These are phyloP conservation scores for Calocybe indica DNA, from an alignment of 768 basidiomycete genomes.

Conservation along the genomic window DNA sequence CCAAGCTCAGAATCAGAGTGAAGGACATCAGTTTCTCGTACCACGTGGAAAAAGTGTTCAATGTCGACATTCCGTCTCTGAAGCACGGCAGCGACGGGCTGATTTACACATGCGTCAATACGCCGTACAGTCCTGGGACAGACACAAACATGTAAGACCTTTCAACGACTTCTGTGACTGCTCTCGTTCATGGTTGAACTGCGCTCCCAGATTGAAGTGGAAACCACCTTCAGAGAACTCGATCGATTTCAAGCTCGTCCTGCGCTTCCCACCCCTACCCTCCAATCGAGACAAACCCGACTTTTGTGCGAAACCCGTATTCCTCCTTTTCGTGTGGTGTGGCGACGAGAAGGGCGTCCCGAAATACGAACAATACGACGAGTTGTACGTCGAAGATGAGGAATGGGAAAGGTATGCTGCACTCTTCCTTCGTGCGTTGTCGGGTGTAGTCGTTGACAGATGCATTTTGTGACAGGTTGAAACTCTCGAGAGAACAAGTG, in stretches of 20 bases:
- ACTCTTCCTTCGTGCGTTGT: constrained; percentile 2
- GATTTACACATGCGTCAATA: constrained; percentile 89
- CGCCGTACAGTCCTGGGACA: constrained; percentile 80
- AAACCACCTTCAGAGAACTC: constrained; percentile 98
- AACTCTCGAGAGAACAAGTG: constrained; percentile 74
- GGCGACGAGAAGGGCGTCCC: constrained; percentile 53
- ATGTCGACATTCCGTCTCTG: constrained; percentile 73
- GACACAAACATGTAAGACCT: constrained; percentile 77
- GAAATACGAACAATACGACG: constrained; percentile 82
- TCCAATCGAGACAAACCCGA: constrained; percentile 61
- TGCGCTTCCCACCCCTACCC: constrained; percentile 79
- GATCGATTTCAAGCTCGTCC: constrained; percentile 91
- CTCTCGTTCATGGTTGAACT: neutral
- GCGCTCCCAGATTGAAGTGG: constrained; percentile 80
- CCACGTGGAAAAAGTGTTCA: constrained; percentile 80
- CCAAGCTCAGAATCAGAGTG: constrained; percentile 60
- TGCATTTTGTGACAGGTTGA: constrained; percentile 52
- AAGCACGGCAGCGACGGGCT: constrained; percentile 94
- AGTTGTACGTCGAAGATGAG: constrained; percentile 77
- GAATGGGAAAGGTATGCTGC: constrained; percentile 87
- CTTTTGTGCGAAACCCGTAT: constrained; percentile 78
- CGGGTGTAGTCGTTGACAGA: neutral
- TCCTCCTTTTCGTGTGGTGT: constrained; percentile 77
- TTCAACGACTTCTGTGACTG: neutral
- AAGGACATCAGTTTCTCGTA: constrained; percentile 89